A percentile compares a stretch with the other conserved stretches of the same genome.
phyloP scores from a whole-genome alignment of 192 early-diverging fungal genomes.

The Chytriomyces hyalinus region DNA sequence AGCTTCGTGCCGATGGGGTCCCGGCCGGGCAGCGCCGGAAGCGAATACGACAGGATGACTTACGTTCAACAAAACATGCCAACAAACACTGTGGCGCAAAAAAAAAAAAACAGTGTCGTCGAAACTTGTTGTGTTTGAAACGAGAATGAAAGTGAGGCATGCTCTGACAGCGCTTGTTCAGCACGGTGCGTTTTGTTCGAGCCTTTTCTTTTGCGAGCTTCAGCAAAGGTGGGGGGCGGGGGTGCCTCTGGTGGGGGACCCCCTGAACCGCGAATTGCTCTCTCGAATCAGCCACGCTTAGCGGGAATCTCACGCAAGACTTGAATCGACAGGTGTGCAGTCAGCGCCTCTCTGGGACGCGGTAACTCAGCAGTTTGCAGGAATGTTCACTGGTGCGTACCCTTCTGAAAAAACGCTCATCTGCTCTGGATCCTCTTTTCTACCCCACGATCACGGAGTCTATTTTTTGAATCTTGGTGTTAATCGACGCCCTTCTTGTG shows the following conservation, averaged over 20 bases:
- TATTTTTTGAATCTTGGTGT: too few species aligned
- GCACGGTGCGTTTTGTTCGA: conserved; percentile 68
- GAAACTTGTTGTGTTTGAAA: conserved; percentile 91
- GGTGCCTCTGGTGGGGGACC: too few species aligned
- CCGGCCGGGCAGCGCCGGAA: too few species aligned
- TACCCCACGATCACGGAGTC: too few species aligned
- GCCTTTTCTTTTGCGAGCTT: too few species aligned
- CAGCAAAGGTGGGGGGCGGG: too few species aligned
- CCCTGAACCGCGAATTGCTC: too few species aligned
- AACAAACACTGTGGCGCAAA: background rate
- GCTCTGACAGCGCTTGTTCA: conserved; percentile 91
- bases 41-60: too few species aligned
- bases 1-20: too few species aligned
- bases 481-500: conserved; percentile 27
- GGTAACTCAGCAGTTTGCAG: conserved; percentile 76
- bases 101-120: conserved; percentile 64
- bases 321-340: conserved; percentile 73
- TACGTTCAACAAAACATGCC: background rate
- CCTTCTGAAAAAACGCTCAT: background rate
- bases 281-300: background rate
- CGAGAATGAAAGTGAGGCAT: conserved; percentile 86
- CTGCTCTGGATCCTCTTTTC: too few species aligned
- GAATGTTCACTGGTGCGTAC: conserved; percentile 81
- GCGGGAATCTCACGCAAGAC: background rate
- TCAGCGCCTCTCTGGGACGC: conserved; percentile 94